Percentiles rank a stretch among this genome's conserved stretches.
Conservation (phyloP, 768 basidiomycete species). For the Suillus brevipes region DNA sequence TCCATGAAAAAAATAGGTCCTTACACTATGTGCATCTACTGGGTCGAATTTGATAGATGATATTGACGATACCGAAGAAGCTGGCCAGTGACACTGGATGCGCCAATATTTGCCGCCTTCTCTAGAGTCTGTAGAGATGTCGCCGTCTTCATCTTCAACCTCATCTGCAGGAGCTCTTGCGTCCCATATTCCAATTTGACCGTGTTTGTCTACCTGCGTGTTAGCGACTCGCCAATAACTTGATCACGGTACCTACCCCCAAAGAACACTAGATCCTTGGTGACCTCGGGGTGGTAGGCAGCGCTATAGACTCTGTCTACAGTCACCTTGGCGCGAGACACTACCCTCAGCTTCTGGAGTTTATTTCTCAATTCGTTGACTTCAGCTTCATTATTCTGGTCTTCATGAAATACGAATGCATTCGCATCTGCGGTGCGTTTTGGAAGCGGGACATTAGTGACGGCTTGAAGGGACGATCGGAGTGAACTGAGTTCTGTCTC, state of each 20-base stretch:
- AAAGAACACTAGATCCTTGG: constrained; percentile 85
- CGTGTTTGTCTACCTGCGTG: constrained; percentile 68
- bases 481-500: constrained; percentile 49
- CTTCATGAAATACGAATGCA: constrained; percentile 50
- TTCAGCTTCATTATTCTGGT: constrained; percentile 48
- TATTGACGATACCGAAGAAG: constrained; percentile 75
- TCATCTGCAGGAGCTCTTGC: constrained; percentile 71
- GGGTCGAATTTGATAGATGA: constrained; percentile 80
- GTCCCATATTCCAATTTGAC: constrained; percentile 85
- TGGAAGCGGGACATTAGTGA: constrained; percentile 38
- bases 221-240: not conserved
- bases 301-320: constrained; percentile 74
- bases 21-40: constrained; percentile 68
- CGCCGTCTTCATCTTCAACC: constrained; percentile 62
- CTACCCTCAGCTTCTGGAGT: constrained; percentile 58
- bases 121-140: constrained; percentile 39
- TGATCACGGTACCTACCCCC: constrained; percentile 50
- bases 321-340: constrained; percentile 80
- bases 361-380: constrained; percentile 54
- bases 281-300: constrained; percentile 76
- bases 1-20: constrained; percentile 15
- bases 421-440: constrained; percentile 46
- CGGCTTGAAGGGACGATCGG: constrained; percentile 42
- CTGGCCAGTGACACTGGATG: constrained; percentile 83
- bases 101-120: constrained; percentile 81